These are phyloP conservation scores for Neurospora africana DNA, from an alignment of 495 filamentous ascomycete genomes.

Conservation along the genomic window DNA sequence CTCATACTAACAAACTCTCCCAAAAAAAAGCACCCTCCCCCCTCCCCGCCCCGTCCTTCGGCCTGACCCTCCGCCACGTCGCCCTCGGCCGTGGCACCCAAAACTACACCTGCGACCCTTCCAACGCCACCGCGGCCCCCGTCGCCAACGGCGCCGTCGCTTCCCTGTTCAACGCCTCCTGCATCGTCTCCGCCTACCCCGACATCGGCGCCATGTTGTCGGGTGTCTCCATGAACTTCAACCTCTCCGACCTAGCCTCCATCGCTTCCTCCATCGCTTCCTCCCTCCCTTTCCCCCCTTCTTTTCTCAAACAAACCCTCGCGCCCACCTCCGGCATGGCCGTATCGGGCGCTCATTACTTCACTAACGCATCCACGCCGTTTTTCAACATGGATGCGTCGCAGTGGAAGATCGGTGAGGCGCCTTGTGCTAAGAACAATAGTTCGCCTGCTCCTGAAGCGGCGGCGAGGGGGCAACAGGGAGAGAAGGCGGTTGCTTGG, in stretches of 20 bases:
- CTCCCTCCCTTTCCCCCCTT: neutral
- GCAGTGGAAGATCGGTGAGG: constrained; percentile 47
- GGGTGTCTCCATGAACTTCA: constrained; percentile 44
- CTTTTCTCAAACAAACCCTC: constrained; percentile 15
- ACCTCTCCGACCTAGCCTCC: constrained; percentile 24
- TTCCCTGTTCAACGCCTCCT: constrained; percentile 79
- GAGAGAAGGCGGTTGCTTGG: constrained; percentile 59
- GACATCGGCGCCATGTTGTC: constrained; percentile 49
- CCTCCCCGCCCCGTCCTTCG: constrained; percentile 47
- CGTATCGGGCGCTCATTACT: constrained; percentile 69
- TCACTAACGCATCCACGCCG: constrained; percentile 56
- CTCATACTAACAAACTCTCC: constrained; percentile 15
- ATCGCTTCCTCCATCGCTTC: constrained; percentile 19
- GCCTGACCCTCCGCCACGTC: constrained; percentile 58
- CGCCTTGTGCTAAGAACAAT: constrained; percentile 47
- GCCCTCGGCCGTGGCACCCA: constrained; percentile 80
- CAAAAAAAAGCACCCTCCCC: constrained; percentile 28
- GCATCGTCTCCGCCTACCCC: constrained; percentile 56
- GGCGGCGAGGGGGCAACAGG: constrained; percentile 40
- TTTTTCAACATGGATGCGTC: constrained; percentile 61
- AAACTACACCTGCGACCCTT: constrained; percentile 77
- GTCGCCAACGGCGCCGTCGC: constrained; percentile 63
- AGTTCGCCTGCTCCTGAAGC: constrained; percentile 46
- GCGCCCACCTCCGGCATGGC: constrained; percentile 42
- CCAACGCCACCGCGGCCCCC: constrained; percentile 48